Percentiles rank a stretch among this genome's conserved stretches.
These are phyloP conservation scores for Macrolepiota dolichaula DNA, from an alignment of 768 basidiomycete species.

Conservation along the genomic window DNA sequence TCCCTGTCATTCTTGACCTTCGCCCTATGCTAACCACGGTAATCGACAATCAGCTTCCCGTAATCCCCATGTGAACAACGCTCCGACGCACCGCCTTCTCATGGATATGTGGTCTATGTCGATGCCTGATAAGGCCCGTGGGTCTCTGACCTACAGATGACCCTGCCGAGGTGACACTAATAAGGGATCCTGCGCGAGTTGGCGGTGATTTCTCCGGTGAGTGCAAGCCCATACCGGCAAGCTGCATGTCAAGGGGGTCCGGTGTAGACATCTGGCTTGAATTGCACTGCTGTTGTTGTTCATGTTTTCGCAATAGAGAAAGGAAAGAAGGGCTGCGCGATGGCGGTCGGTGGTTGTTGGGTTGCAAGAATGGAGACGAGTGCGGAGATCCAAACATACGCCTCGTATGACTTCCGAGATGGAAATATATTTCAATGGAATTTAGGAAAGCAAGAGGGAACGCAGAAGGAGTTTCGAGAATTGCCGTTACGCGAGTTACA, in stretches of 20 bases:
- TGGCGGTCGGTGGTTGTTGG: background rate
- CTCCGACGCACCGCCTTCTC: background rate
- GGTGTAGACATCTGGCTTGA: background rate
- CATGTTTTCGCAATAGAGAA: conserved; percentile 1
- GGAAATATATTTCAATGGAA: background rate
- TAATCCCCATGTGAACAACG: background rate
- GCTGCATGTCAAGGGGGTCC: background rate
- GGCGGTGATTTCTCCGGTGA: background rate
- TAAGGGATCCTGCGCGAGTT: background rate
- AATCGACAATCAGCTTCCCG: background rate
- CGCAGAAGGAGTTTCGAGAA: background rate
- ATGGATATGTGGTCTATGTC: conserved; percentile 5
- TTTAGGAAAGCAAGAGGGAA: background rate
- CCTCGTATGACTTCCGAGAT: background rate
- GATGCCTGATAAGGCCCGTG: conserved; percentile 7
- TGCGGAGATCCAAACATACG: conserved; percentile 3
- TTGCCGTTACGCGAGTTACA: background rate
- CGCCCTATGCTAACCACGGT: background rate
- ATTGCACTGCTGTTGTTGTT: background rate
- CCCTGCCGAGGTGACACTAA: background rate
- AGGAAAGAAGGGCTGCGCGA: conserved; percentile 8
- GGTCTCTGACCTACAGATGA: background rate
- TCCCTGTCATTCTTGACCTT: conserved; percentile 5
- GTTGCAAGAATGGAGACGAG: background rate
- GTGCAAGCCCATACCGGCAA: conserved; percentile 3